A percentile compares a stretch with the other conserved stretches of the same genome.
Evolutionary conservation across 345 rosid genomes (phyloP).

Genomic region (Anastatica hierochuntica): DNA sequence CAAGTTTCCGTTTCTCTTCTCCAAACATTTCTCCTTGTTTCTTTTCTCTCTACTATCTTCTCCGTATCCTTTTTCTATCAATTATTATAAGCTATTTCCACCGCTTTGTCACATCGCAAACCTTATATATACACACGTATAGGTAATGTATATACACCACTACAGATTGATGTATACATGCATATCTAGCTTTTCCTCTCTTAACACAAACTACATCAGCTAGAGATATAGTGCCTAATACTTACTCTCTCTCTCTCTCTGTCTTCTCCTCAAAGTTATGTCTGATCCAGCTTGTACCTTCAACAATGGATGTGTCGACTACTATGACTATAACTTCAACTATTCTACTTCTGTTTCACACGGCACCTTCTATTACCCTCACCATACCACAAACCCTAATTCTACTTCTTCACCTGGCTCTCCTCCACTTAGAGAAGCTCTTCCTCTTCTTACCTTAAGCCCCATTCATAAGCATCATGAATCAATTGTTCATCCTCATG

Average conservation of each 20-base stretch:
- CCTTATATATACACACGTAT: conserved; percentile 23
- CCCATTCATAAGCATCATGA: conserved; percentile 45
- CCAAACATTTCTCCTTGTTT: conserved; percentile 19
- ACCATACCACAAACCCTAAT: conserved; percentile 21
- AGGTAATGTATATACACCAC: too few relatives aligned
- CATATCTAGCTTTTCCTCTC: conserved; percentile 19
- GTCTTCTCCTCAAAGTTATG: conserved; percentile 33
- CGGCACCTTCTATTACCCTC: conserved; percentile 27
- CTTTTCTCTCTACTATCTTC: conserved; percentile 17
- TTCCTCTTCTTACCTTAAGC: conserved; percentile 77
- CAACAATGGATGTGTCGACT: conserved; percentile 39
- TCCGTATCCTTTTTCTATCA: conserved; percentile 24
- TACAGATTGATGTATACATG: conserved; percentile 12
- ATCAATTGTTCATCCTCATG: conserved; percentile 25
- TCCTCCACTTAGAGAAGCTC: conserved; percentile 79
- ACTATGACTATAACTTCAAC: conserved; percentile 33
- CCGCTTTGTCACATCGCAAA: conserved; percentile 41
- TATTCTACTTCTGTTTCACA: conserved; percentile 28
- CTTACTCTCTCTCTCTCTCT: conserved; percentile 1
- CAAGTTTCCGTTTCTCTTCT: conserved; percentile 17
- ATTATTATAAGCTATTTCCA: conserved; percentile 19
- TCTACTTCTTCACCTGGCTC: conserved; percentile 31
- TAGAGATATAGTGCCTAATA: conserved; percentile 4
- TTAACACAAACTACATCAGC: conserved; percentile 15
- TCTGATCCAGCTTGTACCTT: conserved; percentile 52